Evolutionary conservation across 805 yeast species (phyloP), one percentile per base, ranked within the genome.

Genomic region (Wickerhamomyces hampshirensis): DNA sequence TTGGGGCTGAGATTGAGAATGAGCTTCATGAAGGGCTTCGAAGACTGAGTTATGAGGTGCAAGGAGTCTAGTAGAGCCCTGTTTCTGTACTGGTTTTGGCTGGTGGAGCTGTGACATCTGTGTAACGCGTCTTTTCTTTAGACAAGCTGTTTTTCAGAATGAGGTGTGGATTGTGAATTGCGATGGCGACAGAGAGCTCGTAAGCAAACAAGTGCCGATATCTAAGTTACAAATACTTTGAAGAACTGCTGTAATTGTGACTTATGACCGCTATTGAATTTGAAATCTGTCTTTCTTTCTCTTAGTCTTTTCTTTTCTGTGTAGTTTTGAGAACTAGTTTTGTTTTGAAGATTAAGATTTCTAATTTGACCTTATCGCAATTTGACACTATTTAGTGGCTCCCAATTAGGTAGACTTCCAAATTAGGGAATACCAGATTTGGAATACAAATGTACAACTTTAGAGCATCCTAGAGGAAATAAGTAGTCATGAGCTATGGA

Each of bases 41-140:
- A 44, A 36, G n/a, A 53, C 42, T 1, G 55, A 50, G 30, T 45
- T 48, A 30, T 53, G 58, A 1, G 58, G 45, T 15, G 45, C 39
- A 6, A 51, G 42, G 14, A 50, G 43, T 6, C 54, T 34, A 23
- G 44, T 44, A 13, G 46, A 35, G 11, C 40, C 12, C 34, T 27
- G 35, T 18, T 37, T 44, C 34, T 4, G 35, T 33, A 33, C 34
- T 5, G 54, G 51, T 23, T 34, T 40, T 9, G 49, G 52, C 33
- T 47, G 52, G 21, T 48, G 43, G 17, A 43, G 24, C 23, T 30
- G 23, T 18, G 42, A 17, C 44, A 41, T 41, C 7, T 21, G 7
- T 7, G 10, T 11, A 8, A 5, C 18, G 14, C 8, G 9, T 5
- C 6, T 18, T 23, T 18, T 26, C n/a, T 7, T 8, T 26, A 26